Conservation (phyloP, 164 flowering plant species). For the Tinospora cordifolia region DNA sequence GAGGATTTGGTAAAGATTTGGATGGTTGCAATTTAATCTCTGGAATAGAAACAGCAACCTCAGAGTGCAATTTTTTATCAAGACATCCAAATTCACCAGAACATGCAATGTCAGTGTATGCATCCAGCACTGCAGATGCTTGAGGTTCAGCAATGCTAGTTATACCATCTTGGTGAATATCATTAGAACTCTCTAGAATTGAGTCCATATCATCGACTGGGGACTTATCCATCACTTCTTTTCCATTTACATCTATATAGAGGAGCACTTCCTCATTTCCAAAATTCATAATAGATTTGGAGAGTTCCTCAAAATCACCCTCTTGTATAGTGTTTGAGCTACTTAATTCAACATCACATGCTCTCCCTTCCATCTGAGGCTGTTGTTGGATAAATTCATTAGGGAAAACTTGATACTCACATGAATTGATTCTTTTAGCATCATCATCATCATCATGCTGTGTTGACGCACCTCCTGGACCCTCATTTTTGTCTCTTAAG, state of each 20-base stretch:
- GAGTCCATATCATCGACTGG: constrained; percentile 47
- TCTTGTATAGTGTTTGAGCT: constrained; percentile 29
- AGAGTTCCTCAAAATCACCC: constrained; percentile 32
- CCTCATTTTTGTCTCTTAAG: constrained; percentile 19
- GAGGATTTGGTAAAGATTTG: constrained; percentile 17
- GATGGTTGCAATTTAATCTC: constrained; percentile 23
- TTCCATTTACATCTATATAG: constrained; percentile 43
- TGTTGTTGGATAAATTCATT: constrained; percentile 25
- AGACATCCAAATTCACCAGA: constrained; percentile 15
- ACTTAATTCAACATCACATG: constrained; percentile 22
- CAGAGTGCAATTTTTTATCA: constrained; percentile 16
- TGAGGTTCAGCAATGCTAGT: constrained; percentile 20
- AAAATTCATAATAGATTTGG: constrained; percentile 45
- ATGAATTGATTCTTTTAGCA: constrained; percentile 20
- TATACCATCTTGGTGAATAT: constrained; percentile 26
- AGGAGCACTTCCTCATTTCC: constrained; percentile 41
- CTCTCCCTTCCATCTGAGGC: constrained; percentile 21
- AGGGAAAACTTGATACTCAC: constrained; percentile 23
- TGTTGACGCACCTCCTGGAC: constrained; percentile 14
- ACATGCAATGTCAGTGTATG: constrained; percentile 16
- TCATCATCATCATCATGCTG: constrained; percentile 25
- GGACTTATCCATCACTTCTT: constrained; percentile 41
- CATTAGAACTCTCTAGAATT: constrained; percentile 40
- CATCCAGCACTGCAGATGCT: constrained; percentile 21
- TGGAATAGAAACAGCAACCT: constrained; percentile 14